Evolutionary conservation across 2,329 filamentous ascomycete genomes (phyloP), one percentile per base, ranked within the genome.

Genomic region (Polychaeton citri): DNA sequence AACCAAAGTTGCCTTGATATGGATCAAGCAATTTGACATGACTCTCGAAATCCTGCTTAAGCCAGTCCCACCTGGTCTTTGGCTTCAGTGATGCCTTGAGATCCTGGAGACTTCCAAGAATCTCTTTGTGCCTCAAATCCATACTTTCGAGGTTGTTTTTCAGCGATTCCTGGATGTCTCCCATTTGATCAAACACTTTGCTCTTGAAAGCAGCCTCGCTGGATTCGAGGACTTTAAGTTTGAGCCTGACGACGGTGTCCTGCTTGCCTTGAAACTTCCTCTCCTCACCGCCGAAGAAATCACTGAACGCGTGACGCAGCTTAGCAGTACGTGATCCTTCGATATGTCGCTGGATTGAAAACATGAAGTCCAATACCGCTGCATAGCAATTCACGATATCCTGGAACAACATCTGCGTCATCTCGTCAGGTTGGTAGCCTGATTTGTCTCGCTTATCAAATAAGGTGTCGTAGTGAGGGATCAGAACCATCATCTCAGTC

Each of bases 301-400:
- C 43, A 31, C 45, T 45, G 34, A 47, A 35, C 3, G 33, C 43
- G 36, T 47, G 44, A 9, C 41, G 31, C 16, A 47, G 18, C 30
- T 37, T 41, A 6, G 36, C 41, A 10, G 37, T 10, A 12, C 34
- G 31, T 20, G 43, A 34, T 12, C 21, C 39, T 9, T 20, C 35
- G 10, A 47, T 20, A 35, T 47, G 43, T 13, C 34, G 35, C 21
- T 37, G 21, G 16, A 46, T 39, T 2, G 40, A 38, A 26, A 43
- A 44, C n/a, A 34, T 31, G 19, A 46, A 44, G 35, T 43, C 42
- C 13, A 46, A 37, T 10, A 46, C 36, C 10, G 44, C 44, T 12
- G 33, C 42, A 34, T 44, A 46, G 1, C 37, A 31, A 10, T 26
- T 33, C 17, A 31, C 32, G 36, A 46, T 40, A 8, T 42, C 38